Conservation (phyloP, 352 stramenopile species). For the Hyaloperonospora arabidopsidis region DNA sequence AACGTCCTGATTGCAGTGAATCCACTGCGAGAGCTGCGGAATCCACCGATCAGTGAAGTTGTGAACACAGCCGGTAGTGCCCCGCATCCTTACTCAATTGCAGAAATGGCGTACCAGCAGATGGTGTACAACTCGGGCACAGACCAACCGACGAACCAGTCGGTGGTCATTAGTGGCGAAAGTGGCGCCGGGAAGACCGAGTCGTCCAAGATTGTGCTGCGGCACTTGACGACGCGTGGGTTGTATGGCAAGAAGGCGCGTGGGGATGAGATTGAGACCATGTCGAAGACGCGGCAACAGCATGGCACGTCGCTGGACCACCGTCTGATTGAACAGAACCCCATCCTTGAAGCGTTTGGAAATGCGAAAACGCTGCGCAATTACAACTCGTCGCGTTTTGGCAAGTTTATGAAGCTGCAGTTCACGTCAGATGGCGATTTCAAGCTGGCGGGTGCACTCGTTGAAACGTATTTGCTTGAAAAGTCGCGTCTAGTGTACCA, state of each 20-base stretch:
- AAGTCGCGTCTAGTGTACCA: slow-evolving; percentile 86
- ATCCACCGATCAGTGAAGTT: slow-evolving; percentile 73
- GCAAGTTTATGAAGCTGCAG: slow-evolving; percentile 94
- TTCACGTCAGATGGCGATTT: slow-evolving; percentile 86
- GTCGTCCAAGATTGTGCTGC: slow-evolving; percentile 86
- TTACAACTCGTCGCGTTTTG: slow-evolving; percentile 92
- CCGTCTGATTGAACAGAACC: slow-evolving; percentile 87
- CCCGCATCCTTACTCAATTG: slow-evolving; percentile 83
- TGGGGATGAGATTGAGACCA: slow-evolving; percentile 59
- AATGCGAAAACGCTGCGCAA: slow-evolving; percentile 93
- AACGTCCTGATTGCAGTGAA: slow-evolving; percentile 91
- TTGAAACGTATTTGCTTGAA: slow-evolving; percentile 85
- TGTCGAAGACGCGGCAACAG: slow-evolving; percentile 43
- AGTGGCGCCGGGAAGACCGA: slow-evolving; percentile 86
- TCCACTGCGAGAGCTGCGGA: slow-evolving; percentile 73
- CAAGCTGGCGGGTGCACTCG: slow-evolving; percentile 76
- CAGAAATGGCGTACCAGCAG: slow-evolving; percentile 88
- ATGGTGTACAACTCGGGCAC: slow-evolving; percentile 86
- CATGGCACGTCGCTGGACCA: slow-evolving; percentile 65
- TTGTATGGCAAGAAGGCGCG: slow-evolving; percentile 82
- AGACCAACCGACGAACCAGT: slow-evolving; percentile 82
- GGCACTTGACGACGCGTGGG: slow-evolving; percentile 79
- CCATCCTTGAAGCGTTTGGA: slow-evolving; percentile 92
- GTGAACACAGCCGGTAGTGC: slow-evolving; percentile 62
- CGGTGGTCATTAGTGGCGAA: slow-evolving; percentile 81